These are phyloP conservation scores for Paecilomyces variotii DNA, from an alignment of 2,329 filamentous ascomycete species.

Conservation along the genomic window DNA sequence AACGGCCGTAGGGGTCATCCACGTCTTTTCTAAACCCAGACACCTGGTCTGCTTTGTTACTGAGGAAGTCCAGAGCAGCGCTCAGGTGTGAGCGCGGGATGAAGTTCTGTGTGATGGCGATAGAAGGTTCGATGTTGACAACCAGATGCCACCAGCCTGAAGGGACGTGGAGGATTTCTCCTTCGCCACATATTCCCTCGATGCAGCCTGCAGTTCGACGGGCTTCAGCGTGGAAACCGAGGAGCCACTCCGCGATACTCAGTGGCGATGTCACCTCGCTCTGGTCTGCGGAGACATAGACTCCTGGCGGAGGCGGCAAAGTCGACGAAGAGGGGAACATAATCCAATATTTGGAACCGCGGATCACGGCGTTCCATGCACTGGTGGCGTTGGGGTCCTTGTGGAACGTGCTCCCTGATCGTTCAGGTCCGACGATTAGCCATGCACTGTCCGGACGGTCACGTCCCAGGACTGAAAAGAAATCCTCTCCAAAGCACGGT, in stretches of 20 bases:
- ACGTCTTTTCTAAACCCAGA: conserved; percentile 74
- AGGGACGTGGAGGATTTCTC: conserved; percentile 86
- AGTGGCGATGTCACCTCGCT: conserved; percentile 90
- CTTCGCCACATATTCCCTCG: conserved; percentile 75
- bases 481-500: conserved; percentile 74
- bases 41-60: conserved; percentile 74
- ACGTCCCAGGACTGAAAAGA: conserved; percentile 69
- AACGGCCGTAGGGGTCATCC: conserved; percentile 64
- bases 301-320: conserved; percentile 67
- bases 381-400: conserved; percentile 65
- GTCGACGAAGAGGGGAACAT: conserved; percentile 74
- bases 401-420: conserved; percentile 90
- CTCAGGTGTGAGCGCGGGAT: conserved; percentile 67
- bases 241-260: conserved; percentile 93
- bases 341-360: conserved; percentile 94
- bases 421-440: conserved; percentile 81
- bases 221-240: conserved; percentile 81
- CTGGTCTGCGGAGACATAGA: conserved; percentile 80
- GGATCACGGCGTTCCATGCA: conserved; percentile 90
- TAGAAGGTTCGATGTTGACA: conserved; percentile 73
- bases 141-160: conserved; percentile 97
- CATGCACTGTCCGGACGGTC: conserved; percentile 83
- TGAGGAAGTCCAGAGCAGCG: conserved; percentile 71
- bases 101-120: conserved; percentile 94
- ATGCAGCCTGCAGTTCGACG: conserved; percentile 66